These are phyloP conservation scores for Escallonia rubra DNA, from an alignment of 129 eudicot species.

Conservation along the genomic window DNA sequence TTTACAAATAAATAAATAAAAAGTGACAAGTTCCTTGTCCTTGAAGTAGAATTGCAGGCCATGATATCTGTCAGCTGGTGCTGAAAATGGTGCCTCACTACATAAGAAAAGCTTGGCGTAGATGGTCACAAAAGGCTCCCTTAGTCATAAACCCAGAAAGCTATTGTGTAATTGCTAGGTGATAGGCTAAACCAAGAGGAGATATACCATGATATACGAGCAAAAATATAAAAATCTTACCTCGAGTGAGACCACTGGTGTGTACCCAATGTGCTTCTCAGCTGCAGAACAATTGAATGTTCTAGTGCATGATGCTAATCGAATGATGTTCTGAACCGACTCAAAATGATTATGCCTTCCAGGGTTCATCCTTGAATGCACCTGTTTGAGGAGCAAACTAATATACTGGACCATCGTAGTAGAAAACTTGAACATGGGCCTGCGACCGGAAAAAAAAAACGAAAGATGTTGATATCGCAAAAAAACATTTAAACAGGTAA, in stretches of 20 bases:
- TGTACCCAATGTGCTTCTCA: slow-evolving; percentile 61
- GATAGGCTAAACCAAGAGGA: not conserved
- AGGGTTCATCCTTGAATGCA: slow-evolving; percentile 36
- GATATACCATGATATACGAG: not conserved
- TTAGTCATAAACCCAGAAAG: too few species aligned
- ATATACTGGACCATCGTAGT: slow-evolving; percentile 23
- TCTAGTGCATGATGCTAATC: slow-evolving; percentile 50
- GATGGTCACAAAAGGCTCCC: too few species aligned
- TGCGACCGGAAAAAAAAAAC: slow-evolving; percentile 21
- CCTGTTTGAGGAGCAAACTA: slow-evolving; percentile 44
- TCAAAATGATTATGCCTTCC: slow-evolving; percentile 25
- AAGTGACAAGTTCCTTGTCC: too few species aligned
- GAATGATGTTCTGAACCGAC: slow-evolving; percentile 36
- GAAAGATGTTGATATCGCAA: not conserved
- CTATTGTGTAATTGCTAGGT: too few species aligned
- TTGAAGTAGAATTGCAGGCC: too few species aligned
- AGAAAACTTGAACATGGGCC: slow-evolving; percentile 73
- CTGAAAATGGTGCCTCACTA: too few species aligned
- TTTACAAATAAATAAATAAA: too few species aligned
- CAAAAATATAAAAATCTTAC: slow-evolving; percentile 34
- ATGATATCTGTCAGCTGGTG: too few species aligned
- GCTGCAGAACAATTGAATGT: slow-evolving; percentile 84
- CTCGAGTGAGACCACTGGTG: slow-evolving; percentile 68
- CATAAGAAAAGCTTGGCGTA: too few species aligned
- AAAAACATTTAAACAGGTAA: too few species aligned